A percentile compares a stretch with the other conserved stretches of the same genome.
Conservation (phyloP, 208 protist genomes). For the Acanthamoeba rhysodes region DNA sequence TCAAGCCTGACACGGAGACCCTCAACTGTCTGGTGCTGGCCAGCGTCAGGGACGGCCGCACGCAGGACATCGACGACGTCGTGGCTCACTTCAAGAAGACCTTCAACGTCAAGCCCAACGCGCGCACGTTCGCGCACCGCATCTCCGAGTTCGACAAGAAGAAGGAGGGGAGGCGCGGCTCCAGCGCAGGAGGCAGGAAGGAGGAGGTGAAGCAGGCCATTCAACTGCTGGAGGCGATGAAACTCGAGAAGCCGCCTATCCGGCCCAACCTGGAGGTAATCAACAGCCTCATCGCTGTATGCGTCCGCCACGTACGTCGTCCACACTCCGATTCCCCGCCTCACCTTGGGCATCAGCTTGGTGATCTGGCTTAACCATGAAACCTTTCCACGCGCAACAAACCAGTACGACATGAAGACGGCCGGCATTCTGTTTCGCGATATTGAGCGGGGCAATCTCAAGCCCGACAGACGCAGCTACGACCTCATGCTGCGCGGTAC, state of each 20-base stretch:
- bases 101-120: constrained; percentile 18
- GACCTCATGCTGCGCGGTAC: constrained; percentile 36
- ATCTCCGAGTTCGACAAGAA: constrained; percentile 58
- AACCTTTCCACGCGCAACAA: background rate
- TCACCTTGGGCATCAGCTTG: too few relatives aligned
- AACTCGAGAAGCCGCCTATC: constrained; percentile 19
- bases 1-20: background rate
- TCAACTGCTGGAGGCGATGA: constrained; percentile 59
- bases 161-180: background rate
- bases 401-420: constrained; percentile 30
- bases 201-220: constrained; percentile 23
- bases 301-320: background rate
- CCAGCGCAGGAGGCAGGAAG: background rate
- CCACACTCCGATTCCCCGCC: background rate
- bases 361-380: background rate
- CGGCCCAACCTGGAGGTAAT: constrained; percentile 19
- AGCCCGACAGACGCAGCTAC: background rate
- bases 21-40: constrained; percentile 55
- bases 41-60: background rate
- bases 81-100: background rate
- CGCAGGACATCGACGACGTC: background rate
- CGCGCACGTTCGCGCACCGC: constrained; percentile 9
- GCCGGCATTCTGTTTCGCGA: constrained; percentile 5
- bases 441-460: background rate
- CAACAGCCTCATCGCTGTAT: constrained; percentile 53